Evolutionary conservation across 2,329 filamentous ascomycete species (phyloP), one percentile per base, ranked within the genome.

Genomic region (Fusarium vanettenii): DNA sequence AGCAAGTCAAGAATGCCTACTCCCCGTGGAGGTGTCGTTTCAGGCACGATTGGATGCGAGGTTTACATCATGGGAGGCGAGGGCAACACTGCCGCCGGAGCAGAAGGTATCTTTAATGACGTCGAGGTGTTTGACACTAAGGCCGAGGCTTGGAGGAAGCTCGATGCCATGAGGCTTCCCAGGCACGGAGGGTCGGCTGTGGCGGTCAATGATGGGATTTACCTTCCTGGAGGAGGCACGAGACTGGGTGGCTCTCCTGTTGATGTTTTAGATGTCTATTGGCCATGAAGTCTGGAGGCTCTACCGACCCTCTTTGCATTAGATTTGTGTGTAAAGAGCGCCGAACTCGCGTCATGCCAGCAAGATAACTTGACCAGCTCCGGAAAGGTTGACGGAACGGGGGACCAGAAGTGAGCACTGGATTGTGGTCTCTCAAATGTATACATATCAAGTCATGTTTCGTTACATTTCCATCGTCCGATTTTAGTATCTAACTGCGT

Each of bases 61-160:
- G 70, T 84, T 13, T 85, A 82, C 50, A 79, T 80, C 1, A 79
- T 85, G 62, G 84, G 84, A 1, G 84, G 83, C 6, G 83, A 85
- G 55, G 84, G 82, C 0, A 82, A 84, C 60, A 25, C 57, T 1
- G 69, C 60, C 0, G 5, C 16, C 31, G 69, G 64, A 2, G 57
- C 69, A 0, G 52, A 69, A 0, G 81, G 79, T 0, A 73, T 83
- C 0, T 84, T 81, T 60, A 68, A 76, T 9, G 67, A 83, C 22
- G 77, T 77, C 10, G 79, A 84, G 45, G 74, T 52, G 0, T 84
- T 80, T 60, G 77, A 84, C 55, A 70, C 74, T 0, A 20, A 22
- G 20, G 76, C 67, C 1, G 71, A 83, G n/a, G 70, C 31, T 2
- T 83, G 82, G 82, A 60, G 60, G 9, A 57, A 60, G 20, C 60